Base-by-base conservation (phyloP, 2,329 filamentous ascomycete genomes). In the Alternaria sp. region DNA sequence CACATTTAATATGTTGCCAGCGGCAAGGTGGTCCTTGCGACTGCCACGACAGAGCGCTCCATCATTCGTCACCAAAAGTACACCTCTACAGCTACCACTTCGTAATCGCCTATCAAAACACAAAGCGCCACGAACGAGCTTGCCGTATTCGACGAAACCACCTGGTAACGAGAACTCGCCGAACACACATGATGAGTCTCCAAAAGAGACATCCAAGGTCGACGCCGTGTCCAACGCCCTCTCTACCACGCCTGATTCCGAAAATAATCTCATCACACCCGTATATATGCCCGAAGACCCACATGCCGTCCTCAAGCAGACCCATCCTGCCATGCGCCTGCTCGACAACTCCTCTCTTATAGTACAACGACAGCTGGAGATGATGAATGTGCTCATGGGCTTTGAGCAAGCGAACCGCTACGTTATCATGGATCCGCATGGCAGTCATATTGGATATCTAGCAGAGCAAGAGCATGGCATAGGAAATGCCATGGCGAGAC, bases 341-440 rank as follows among this genome's bases (percentile, higher is more conserved):
- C 78, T 90, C 20, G 82, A 84, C 43, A 88, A 89, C 69, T 88
- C 87, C 2, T 84, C 86, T 8, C 79, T 90, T 44, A 84, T 90
- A 7, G 82, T 90, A 9, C 87, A 89, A 65, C 80, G 88, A 32
- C 87, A 89, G 68, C 70, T 90, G 28, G 88, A 89, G 70, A 83
- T 89, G 79, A 88, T 89, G 85, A 89, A 89, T 73, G 80, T 89
- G 9, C 81, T 90, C 69, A 78, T 89, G 74, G 87, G 88, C 1
- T 89, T 89, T 65, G 88, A 90, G 74, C 88, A 90, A 73, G 87
- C 88, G 12, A 89, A 89, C 69, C 83, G 83, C 72, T 90, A 90
- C 71, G 83, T 88, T 14, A 88, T 90, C 49, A 85, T 89, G 82
- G 86, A 89, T 76, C 86, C 86, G 2, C 81, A 85, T 54, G 88